Conservation (phyloP, 179 eudicot species). For the Spinacia oleracea region DNA sequence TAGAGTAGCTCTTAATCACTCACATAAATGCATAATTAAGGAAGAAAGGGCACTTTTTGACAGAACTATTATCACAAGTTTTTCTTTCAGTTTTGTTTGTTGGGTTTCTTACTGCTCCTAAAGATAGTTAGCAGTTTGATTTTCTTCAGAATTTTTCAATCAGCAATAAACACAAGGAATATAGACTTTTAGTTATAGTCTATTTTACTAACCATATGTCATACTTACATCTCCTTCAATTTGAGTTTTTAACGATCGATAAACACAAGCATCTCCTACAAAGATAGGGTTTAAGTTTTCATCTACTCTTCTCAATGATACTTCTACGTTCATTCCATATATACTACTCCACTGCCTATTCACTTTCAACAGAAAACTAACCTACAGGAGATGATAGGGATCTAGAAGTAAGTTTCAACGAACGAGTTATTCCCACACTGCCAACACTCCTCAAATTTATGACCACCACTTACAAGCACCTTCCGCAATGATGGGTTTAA, state of each 20-base stretch:
- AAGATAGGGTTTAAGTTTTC: background rate
- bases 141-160: background rate
- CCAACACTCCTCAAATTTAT: background rate
- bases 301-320: background rate
- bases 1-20: too few relatives aligned
- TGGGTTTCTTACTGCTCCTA: background rate
- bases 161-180: too few relatives aligned
- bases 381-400: background rate
- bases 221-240: background rate
- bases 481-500: background rate
- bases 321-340: background rate
- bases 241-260: background rate
- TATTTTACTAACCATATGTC: background rate
- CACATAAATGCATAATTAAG: background rate
- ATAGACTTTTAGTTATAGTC: background rate
- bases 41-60: background rate
- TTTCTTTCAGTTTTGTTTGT: background rate
- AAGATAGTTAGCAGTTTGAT: background rate
- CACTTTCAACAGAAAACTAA: background rate
- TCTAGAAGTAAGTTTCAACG: background rate
- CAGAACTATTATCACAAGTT: background rate
- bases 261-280: background rate
- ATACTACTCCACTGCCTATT: background rate
- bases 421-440: background rate
- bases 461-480: background rate